phyloP scores from a whole-genome alignment of 139 green algal species.

The Chlamydomonas asymmetrica region DNA sequence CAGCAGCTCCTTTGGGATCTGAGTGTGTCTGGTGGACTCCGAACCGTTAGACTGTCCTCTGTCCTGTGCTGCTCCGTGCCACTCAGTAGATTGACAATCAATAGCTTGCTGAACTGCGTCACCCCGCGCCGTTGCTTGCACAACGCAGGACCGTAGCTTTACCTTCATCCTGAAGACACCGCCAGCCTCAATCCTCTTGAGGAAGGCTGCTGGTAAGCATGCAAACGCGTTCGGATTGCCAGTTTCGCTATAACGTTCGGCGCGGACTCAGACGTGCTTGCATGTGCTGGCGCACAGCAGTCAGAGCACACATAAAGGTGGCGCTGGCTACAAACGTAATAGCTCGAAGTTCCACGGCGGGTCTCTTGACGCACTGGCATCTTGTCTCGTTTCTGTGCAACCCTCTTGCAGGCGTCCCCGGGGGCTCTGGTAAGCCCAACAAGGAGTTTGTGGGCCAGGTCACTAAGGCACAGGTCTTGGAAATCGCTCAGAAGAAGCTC shows the following conservation, averaged over 20 bases:
- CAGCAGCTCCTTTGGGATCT: no score
- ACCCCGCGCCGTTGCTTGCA: background rate
- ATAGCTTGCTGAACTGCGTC: background rate
- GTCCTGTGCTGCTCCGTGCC: no score
- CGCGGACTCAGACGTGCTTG: no score
- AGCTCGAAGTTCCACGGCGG: no score
- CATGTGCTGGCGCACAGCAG: no score
- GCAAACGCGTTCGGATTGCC: background rate
- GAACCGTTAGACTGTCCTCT: background rate
- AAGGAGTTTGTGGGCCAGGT: constrained; percentile 84
- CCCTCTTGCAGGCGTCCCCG: constrained; percentile 72
- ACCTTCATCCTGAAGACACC: constrained; percentile 99
- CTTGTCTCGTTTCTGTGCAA: no score
- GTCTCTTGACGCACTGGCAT: background rate
- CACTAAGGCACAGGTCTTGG: constrained; percentile 81
- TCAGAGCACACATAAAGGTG: no score
- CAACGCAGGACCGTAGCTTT: constrained; percentile 91
- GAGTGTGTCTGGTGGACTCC: background rate
- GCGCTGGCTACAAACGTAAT: no score
- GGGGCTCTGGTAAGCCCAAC: constrained; percentile 81
- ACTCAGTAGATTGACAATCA: no score
- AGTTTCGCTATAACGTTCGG: no score
- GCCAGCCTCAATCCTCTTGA: constrained; percentile 92
- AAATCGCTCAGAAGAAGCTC: constrained; percentile 98
- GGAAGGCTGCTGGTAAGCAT: constrained; percentile 86